Evolutionary conservation across 164 flowering plant species (phyloP).

Genomic region (Hamamelis virginiana): DNA sequence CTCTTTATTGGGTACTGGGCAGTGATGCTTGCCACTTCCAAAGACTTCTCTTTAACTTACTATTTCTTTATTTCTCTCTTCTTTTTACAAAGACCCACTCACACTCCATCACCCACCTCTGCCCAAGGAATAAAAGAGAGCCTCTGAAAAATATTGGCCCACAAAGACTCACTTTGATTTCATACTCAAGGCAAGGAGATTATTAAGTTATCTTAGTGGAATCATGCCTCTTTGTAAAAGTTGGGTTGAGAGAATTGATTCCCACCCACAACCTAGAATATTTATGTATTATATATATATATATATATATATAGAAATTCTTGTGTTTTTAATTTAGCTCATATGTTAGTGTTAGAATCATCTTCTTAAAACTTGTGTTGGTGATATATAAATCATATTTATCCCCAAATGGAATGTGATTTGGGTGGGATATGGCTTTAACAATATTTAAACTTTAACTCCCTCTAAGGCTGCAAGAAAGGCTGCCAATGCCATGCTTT

Average conservation of each 20-base stretch:
- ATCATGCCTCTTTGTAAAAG: conserved; percentile 19
- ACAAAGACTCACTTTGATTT: conserved; percentile 14
- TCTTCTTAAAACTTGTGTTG: conserved; percentile 13
- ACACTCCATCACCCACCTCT: conserved; percentile 15
- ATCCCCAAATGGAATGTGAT: neutral
- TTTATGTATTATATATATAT: too few relatives aligned
- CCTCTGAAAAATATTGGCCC: conserved; percentile 27
- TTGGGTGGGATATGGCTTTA: neutral
- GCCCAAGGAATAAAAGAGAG: neutral
- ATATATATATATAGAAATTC: too few relatives aligned
- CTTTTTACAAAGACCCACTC: conserved; percentile 33
- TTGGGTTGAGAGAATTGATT: conserved; percentile 24
- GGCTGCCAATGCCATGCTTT: conserved; percentile 26
- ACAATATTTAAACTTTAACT: neutral
- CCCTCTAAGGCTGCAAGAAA: neutral
- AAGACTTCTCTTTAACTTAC: neutral
- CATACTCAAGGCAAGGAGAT: conserved; percentile 9
- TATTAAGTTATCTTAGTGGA: conserved; percentile 18
- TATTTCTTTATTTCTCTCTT: conserved; percentile 22
- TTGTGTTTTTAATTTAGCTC: too few relatives aligned
- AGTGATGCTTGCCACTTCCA: conserved; percentile 30
- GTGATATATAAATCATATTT: too few relatives aligned
- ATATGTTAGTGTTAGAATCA: too few relatives aligned
- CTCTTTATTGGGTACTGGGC: conserved; percentile 24
- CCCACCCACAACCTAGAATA: conserved; percentile 26